Evolutionary conservation across 768 basidiomycete genomes (phyloP).

Genomic region (Agaricus blazei): DNA sequence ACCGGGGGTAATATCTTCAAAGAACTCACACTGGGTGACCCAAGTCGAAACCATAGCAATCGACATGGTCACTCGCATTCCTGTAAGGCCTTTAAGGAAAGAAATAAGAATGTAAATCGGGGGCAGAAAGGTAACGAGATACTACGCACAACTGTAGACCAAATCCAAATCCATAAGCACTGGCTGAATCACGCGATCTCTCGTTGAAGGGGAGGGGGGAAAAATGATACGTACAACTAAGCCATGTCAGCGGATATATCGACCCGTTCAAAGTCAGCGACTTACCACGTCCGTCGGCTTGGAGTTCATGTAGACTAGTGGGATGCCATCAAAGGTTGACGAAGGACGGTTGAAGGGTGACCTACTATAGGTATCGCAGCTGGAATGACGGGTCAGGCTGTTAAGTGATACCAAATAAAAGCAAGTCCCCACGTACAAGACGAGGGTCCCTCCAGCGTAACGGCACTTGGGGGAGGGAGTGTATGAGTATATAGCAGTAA

Average conservation of each 20-base stretch:
- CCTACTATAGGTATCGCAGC: constrained; percentile 2
- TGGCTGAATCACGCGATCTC: neutral
- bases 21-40: constrained; percentile 18
- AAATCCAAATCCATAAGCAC: neutral
- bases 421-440: constrained; percentile 13
- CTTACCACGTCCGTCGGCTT: neutral
- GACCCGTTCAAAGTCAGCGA: neutral
- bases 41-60: constrained; percentile 18
- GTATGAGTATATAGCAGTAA: neutral
- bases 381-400: neutral
- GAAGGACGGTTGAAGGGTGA: neutral
- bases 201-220: neutral
- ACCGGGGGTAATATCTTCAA: neutral
- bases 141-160: constrained; percentile 13
- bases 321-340: neutral
- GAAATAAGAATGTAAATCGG: neutral
- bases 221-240: constrained; percentile 1
- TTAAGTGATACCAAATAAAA: neutral
- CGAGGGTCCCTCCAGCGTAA: constrained; percentile 17
- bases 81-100: constrained; percentile 14
- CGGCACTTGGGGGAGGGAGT: constrained; percentile 12
- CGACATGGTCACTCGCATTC: constrained; percentile 16
- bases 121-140: neutral
- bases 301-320: neutral
- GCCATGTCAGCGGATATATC: neutral